phyloP scores from a whole-genome alignment of 441 rosid species.

The Mallotus repandus region DNA sequence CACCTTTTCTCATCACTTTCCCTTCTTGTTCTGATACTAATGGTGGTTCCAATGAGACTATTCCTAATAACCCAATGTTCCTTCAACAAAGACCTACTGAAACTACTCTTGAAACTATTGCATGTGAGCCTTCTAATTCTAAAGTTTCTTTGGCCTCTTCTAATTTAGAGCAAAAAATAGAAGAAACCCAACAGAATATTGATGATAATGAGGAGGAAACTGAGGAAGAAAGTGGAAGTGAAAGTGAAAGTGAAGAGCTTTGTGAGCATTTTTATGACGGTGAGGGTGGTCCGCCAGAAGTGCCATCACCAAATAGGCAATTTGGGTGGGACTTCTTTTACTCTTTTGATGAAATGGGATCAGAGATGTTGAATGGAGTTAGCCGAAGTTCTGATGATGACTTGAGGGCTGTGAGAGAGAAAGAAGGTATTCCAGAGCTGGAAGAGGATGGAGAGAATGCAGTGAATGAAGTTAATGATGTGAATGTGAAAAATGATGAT shows the following conservation, averaged over 20 bases:
- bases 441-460: slow-evolving; percentile 43
- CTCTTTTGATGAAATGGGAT: slow-evolving; percentile 39
- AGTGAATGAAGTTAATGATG: slow-evolving; percentile 20
- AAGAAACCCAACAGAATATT: slow-evolving; percentile 4
- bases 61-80: slow-evolving; percentile 26
- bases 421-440: slow-evolving; percentile 51
- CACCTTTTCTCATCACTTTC: slow-evolving; percentile 48
- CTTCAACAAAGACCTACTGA: slow-evolving; percentile 36
- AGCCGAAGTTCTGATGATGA: slow-evolving; percentile 34
- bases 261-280: slow-evolving; percentile 44
- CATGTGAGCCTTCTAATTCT: slow-evolving; percentile 26
- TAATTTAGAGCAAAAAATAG: slow-evolving; percentile 7
- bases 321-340: slow-evolving; percentile 57
- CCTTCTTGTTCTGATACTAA: slow-evolving; percentile 26
- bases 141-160: not conserved
- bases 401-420: slow-evolving; percentile 41
- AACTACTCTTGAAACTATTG: slow-evolving; percentile 26
- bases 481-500: slow-evolving; percentile 18
- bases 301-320: slow-evolving; percentile 31
- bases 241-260: slow-evolving; percentile 22
- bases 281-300: slow-evolving; percentile 30
- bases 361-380: slow-evolving; percentile 31
- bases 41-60: slow-evolving; percentile 19
- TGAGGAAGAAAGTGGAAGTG: slow-evolving; percentile 21
- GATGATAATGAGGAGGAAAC: slow-evolving; percentile 11